Conservation (phyloP, 1,284 basidiomycete genomes). For the Fomitopsis pinicola region DNA sequence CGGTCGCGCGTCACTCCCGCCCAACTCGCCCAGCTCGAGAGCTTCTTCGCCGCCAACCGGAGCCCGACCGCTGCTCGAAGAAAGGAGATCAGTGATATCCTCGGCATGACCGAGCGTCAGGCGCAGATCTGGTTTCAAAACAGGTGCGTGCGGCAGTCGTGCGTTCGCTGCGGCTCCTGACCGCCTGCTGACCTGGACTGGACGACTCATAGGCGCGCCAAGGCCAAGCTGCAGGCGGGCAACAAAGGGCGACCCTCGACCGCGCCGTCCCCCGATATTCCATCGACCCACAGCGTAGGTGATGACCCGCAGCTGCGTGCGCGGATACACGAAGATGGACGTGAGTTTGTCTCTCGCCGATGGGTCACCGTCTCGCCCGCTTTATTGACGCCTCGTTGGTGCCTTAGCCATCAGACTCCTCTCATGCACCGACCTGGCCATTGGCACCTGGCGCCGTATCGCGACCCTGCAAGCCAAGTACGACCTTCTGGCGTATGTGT, state of each 20-base stretch:
- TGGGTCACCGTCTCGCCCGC: not conserved
- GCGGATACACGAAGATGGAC: slow-evolving; percentile 69
- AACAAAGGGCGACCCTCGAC: slow-evolving; percentile 29
- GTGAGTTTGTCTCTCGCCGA: slow-evolving; percentile 36
- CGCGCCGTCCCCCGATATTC: not conserved
- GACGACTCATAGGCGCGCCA: slow-evolving; percentile 59
- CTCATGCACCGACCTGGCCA: slow-evolving; percentile 66
- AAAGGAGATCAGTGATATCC: slow-evolving; percentile 65
- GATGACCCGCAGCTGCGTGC: slow-evolving; percentile 54
- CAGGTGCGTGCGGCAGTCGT: slow-evolving; percentile 40
- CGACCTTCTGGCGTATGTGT: slow-evolving; percentile 73
- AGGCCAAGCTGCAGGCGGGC: slow-evolving; percentile 67
- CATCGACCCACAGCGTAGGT: not conserved
- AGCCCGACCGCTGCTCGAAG: slow-evolving; percentile 67
- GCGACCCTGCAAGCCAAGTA: slow-evolving; percentile 48
- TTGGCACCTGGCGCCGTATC: slow-evolving; percentile 75
- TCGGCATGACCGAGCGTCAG: slow-evolving; percentile 83
- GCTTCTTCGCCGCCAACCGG: slow-evolving; percentile 60
- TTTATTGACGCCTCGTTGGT: slow-evolving; percentile 8
- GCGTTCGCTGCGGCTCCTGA: slow-evolving; percentile 5
- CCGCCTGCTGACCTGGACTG: not conserved
- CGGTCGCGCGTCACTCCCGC: slow-evolving; percentile 73
- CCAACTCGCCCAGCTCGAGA: slow-evolving; percentile 69
- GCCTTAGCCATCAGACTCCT: slow-evolving; percentile 66
- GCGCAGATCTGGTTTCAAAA: slow-evolving; percentile 89